Evolutionary conservation across 2,329 filamentous ascomycete genomes (phyloP).

Genomic region (Nemania bipapillata): DNA sequence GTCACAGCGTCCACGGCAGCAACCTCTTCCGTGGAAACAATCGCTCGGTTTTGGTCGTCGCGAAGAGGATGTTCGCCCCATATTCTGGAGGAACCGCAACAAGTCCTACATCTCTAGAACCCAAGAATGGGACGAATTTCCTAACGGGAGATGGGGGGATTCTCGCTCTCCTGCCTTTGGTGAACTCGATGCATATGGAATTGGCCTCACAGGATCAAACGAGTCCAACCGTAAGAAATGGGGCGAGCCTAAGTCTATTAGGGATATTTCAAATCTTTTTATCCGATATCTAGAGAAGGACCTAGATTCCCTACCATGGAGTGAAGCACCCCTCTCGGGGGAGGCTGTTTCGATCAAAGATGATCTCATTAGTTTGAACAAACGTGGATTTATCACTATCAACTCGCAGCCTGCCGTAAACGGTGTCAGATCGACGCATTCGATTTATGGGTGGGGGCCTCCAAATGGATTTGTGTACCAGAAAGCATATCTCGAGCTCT

Average conservation of each 20-base stretch:
- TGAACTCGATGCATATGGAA: slow-evolving; percentile 92
- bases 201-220: slow-evolving; percentile 92
- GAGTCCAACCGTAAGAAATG: slow-evolving; percentile 95
- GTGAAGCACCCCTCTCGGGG: slow-evolving; percentile 83
- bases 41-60: slow-evolving; percentile 88
- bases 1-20: slow-evolving; percentile 79
- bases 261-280: slow-evolving; percentile 85
- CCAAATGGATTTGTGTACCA: slow-evolving; percentile 97
- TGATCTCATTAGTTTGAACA: slow-evolving; percentile 83
- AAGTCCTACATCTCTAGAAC: slow-evolving; percentile 95
- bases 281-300: slow-evolving; percentile 84
- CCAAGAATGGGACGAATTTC: slow-evolving; percentile 98
- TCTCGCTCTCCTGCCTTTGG: slow-evolving; percentile 95
- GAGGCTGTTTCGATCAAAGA: slow-evolving; percentile 83
- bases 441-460: slow-evolving; percentile 93
- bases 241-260: slow-evolving; percentile 83
- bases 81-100: slow-evolving; percentile 98
- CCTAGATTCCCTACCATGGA: slow-evolving; percentile 89
- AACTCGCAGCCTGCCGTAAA: slow-evolving; percentile 97
- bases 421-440: slow-evolving; percentile 85
- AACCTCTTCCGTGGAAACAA: slow-evolving; percentile 94
- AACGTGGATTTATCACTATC: slow-evolving; percentile 88
- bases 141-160: slow-evolving; percentile 98
- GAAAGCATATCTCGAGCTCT: slow-evolving; percentile 93
- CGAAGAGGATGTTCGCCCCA: slow-evolving; percentile 94